Evolutionary conservation across 1,284 basidiomycete species (phyloP), one percentile per base, ranked within the genome.

Genomic region (Ceratobasidium sp.): DNA sequence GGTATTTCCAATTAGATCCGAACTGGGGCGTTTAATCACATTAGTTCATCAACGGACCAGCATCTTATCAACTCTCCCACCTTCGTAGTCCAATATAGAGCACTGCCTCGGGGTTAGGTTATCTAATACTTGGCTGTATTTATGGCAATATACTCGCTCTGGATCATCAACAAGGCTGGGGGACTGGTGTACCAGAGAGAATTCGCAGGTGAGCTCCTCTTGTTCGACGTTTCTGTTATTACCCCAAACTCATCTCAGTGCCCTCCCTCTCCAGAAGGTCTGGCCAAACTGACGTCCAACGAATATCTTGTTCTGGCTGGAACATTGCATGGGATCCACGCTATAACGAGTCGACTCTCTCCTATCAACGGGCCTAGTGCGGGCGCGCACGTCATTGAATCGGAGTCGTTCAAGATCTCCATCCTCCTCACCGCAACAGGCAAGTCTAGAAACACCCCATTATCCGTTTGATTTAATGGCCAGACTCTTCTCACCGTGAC

Each of bases 121-220:
- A n/a, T n/a, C n/a, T n/a, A n/a, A n/a, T n/a, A 47, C 45, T 17
- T 20, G 45, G 3, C 45, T 33, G 20, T 13, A 20, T 6, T 3
- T 31, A 92, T 94, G 91, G 87, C 92, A 77, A 90, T 94, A 82
- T 94, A 89, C 82, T 90, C 91, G 79, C 89, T 97, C 73, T 96
- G 95, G 93, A 93, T 99, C 78, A 98, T 99, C 83, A 99, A 99
- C 86, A 99, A 99, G 86, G 98, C 98, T 20, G 97, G 97, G 33
- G 98, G 97, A 20, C 89, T 99, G 53, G 94, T 99, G 77, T 99
- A 97, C 85, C 94, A 97, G 81, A 90, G 94, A 77, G 95, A 92
- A 81, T 97, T 97, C 83, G 90, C 92, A 85, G 94, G 96, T 93
- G 79, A 77, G 87, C n/a, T n/a, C n/a, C n/a, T 84, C 56, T 71